A percentile compares a stretch with the other conserved stretches of the same genome.
Evolutionary conservation across 768 basidiomycete species (phyloP).

Genomic region (Podaxis mareebaensis): DNA sequence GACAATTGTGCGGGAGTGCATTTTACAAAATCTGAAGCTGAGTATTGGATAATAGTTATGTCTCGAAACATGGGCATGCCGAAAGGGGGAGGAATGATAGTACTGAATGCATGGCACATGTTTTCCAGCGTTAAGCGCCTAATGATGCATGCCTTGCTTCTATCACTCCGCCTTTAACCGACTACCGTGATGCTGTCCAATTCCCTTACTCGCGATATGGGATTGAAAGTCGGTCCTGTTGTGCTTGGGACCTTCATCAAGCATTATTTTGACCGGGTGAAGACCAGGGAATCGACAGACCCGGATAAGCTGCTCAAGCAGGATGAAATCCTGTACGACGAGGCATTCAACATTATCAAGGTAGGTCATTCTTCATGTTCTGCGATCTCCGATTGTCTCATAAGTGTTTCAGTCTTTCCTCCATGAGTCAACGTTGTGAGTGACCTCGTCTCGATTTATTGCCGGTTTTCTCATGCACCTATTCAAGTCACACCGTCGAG

Average conservation of each 20-base stretch:
- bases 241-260: constrained; percentile 79
- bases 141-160: too few species aligned
- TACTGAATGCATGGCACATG: too few species aligned
- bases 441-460: not conserved
- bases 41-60: too few species aligned
- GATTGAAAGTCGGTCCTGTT: constrained; percentile 69
- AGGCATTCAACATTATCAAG: constrained; percentile 77
- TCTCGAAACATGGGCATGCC: too few species aligned
- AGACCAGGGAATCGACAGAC: constrained; percentile 38
- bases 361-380: constrained; percentile 32
- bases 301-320: constrained; percentile 53
- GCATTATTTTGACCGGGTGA: constrained; percentile 75
- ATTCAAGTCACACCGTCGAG: constrained; percentile 75
- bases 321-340: constrained; percentile 81
- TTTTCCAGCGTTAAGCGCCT: too few species aligned
- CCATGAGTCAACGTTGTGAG: constrained; percentile 68
- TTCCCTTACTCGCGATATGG: constrained; percentile 60
- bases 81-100: too few species aligned
- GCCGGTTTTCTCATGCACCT: not conserved
- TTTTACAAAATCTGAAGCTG: too few species aligned
- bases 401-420: constrained; percentile 63
- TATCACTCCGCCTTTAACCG: too few species aligned
- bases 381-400: not conserved
- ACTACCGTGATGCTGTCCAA: constrained; percentile 37
- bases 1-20: too few species aligned